phyloP scores from a whole-genome alignment of 1,284 basidiomycete genomes.

The Apiotrichum siamense region DNA sequence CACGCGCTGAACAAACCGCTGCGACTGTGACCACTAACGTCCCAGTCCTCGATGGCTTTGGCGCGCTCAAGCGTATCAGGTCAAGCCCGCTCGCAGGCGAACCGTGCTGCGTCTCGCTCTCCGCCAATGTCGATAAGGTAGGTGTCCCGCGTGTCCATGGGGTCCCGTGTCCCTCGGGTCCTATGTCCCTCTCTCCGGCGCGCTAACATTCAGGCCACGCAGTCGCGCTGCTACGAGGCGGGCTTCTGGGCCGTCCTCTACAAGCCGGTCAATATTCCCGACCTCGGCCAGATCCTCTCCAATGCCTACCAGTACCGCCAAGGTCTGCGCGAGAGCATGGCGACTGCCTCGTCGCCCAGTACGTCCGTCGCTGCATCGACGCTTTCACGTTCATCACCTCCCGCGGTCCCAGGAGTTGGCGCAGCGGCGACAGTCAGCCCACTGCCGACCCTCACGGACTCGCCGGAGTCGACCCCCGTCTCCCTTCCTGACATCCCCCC shows the following conservation, averaged over 20 bases:
- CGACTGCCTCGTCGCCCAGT: too few relatives aligned
- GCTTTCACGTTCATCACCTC: too few relatives aligned
- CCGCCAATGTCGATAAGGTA: conserved; percentile 41
- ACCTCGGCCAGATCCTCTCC: conserved; percentile 18
- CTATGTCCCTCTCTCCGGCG: too few relatives aligned
- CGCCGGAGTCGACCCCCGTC: too few relatives aligned
- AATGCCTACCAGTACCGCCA: conserved; percentile 15
- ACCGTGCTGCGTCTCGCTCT: conserved; percentile 39
- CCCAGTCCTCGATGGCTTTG: conserved; percentile 35
- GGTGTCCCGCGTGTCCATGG: neutral
- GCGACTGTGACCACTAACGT: too few relatives aligned
- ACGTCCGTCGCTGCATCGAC: too few relatives aligned
- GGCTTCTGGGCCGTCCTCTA: conserved; percentile 36
- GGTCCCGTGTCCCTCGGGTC: neutral
- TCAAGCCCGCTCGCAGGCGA: conserved; percentile 29
- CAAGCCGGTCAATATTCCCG: conserved; percentile 39
- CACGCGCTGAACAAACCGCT: too few relatives aligned
- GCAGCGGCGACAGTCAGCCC: too few relatives aligned
- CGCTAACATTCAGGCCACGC: conserved; percentile 23
- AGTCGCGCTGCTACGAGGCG: conserved; percentile 21
- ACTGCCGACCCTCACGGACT: too few relatives aligned
- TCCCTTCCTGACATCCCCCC: too few relatives aligned
- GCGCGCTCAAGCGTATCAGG: conserved; percentile 25
- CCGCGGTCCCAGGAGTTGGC: too few relatives aligned
- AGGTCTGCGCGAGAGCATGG: neutral